Conservation (phyloP, 1,284 basidiomycete genomes). For the Fomes fomentarius region DNA sequence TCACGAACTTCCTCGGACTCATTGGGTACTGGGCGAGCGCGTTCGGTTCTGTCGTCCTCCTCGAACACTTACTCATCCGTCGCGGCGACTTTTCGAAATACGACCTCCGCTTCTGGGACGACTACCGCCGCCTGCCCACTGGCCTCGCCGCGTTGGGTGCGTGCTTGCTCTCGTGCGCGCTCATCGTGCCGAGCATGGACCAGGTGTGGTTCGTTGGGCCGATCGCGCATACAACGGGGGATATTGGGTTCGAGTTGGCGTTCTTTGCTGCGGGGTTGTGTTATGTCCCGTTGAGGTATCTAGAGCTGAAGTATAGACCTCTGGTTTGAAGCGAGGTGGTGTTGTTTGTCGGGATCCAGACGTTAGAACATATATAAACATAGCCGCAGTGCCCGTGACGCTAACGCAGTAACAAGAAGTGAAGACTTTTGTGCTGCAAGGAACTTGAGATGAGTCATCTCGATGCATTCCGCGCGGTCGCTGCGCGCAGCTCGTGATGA, state of each 20-base stretch:
- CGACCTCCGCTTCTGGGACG: conserved; percentile 57
- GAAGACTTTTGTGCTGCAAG: too few species aligned
- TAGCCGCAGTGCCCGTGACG: too few species aligned
- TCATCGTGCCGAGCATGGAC: conserved; percentile 71
- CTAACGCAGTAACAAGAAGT: too few species aligned
- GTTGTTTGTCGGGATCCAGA: background rate
- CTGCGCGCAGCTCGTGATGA: too few species aligned
- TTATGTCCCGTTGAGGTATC: conserved; percentile 60
- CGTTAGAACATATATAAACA: background rate
- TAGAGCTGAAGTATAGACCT: conserved; percentile 37
- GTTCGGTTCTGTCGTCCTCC: conserved; percentile 60
- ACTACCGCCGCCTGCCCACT: conserved; percentile 56
- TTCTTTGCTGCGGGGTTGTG: conserved; percentile 55
- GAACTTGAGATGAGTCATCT: too few species aligned
- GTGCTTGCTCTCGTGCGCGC: conserved; percentile 49
- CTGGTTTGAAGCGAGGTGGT: conserved; percentile 22
- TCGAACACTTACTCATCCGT: conserved; percentile 70
- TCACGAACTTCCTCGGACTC: conserved; percentile 72
- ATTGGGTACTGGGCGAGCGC: conserved; percentile 74
- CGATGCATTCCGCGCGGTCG: too few species aligned
- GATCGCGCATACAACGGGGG: conserved; percentile 68
- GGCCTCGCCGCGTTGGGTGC: conserved; percentile 65
- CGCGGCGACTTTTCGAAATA: conserved; percentile 53
- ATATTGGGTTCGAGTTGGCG: conserved; percentile 79
- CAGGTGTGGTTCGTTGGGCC: conserved; percentile 78